Conservation (phyloP, 805 yeast genomes). For the Saccharomycopsis sp. region DNA sequence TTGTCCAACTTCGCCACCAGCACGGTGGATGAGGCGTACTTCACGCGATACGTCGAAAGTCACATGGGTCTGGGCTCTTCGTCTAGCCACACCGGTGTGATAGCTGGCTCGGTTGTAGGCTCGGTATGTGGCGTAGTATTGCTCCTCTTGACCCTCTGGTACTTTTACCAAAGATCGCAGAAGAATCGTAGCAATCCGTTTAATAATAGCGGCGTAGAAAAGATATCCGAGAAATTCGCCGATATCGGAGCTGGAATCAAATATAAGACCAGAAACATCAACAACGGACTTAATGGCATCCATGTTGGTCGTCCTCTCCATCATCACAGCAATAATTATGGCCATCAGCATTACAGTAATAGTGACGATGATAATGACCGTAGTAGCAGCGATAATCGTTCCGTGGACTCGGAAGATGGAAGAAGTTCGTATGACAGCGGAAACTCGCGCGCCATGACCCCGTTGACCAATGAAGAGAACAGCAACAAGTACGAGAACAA, state of each 20-base stretch:
- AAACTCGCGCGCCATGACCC: no score
- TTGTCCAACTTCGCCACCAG: slow-evolving; percentile 15
- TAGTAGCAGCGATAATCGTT: background rate
- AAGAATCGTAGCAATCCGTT: background rate
- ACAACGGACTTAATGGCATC: background rate
- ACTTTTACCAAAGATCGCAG: slow-evolving; percentile 1
- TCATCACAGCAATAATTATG: no score
- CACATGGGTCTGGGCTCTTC: background rate
- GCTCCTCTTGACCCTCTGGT: slow-evolving; percentile 2
- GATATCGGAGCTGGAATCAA: no score
- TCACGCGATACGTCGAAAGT: background rate
- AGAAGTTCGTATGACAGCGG: no score
- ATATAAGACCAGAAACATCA: background rate
- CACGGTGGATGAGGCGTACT: slow-evolving; percentile 7
- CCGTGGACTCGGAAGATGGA: no score
- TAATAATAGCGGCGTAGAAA: background rate
- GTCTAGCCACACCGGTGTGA: background rate
- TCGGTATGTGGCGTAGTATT: slow-evolving; percentile 10
- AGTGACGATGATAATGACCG: background rate
- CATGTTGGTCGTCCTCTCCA: no score
- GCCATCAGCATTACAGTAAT: no score
- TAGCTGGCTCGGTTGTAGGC: slow-evolving; percentile 19
- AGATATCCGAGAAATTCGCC: background rate
- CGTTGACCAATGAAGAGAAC: no score
- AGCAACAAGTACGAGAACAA: no score